A percentile compares a stretch with the other conserved stretches of the same genome.
Conservation (phyloP, 176 grass and related monocot genomes). For the Carex myosuroides region DNA sequence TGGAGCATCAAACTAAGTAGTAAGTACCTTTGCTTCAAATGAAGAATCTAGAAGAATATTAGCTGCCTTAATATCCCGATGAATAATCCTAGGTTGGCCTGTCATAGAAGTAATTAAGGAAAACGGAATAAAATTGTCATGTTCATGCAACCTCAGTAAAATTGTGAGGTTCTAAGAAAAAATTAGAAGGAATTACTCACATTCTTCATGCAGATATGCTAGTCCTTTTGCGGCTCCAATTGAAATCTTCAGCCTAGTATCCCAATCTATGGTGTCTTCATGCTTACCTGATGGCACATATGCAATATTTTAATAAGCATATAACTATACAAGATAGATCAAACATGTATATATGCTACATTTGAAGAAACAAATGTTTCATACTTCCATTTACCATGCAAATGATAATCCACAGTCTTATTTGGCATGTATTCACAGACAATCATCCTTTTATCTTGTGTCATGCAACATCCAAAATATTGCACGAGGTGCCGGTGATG, state of each 20-base stretch:
- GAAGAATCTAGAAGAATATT: constrained; percentile 35
- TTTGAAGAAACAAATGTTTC: neutral
- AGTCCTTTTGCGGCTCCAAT: constrained; percentile 32
- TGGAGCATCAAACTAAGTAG: neutral
- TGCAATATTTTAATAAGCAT: neutral
- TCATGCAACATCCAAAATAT: constrained; percentile 30
- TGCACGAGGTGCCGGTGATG: constrained; percentile 35
- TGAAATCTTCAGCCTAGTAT: constrained; percentile 28
- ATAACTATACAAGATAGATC: neutral
- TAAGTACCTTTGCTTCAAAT: constrained; percentile 31
- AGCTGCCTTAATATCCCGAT: constrained; percentile 36
- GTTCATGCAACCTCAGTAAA: neutral
- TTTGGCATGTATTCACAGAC: constrained; percentile 39
- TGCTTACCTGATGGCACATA: neutral
- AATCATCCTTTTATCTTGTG: constrained; percentile 23
- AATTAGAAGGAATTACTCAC: neutral
- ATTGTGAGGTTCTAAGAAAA: neutral
- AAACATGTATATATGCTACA: neutral
- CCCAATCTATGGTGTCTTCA: constrained; percentile 23
- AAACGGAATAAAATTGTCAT: neutral
- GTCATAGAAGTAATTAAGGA: neutral
- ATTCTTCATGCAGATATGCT: constrained; percentile 39
- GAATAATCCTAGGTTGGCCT: constrained; percentile 37
- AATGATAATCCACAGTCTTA: constrained; percentile 28
- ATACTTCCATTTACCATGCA: constrained; percentile 16